These are phyloP conservation scores for Aureobasidium lini DNA, from an alignment of 2,329 filamentous ascomycete genomes.

Conservation along the genomic window DNA sequence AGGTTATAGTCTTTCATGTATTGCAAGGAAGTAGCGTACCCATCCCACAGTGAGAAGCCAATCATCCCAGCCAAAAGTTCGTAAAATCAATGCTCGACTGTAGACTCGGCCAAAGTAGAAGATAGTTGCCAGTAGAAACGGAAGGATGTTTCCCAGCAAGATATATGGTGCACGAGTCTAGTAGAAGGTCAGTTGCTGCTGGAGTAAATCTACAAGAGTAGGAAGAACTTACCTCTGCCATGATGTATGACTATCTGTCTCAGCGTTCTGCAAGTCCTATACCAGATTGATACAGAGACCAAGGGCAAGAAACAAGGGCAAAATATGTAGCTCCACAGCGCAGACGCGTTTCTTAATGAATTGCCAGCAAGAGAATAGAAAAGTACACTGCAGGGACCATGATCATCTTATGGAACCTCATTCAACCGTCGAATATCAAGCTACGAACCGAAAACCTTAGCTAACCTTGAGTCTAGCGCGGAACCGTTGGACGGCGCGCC, in stretches of 20 bases:
- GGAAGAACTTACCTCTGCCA: background rate
- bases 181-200: background rate
- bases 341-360: background rate
- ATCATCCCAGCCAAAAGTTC: constrained; percentile 5
- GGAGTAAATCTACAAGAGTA: background rate
- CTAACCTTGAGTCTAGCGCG: background rate
- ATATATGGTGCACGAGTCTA: constrained; percentile 2
- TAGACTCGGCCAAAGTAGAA: constrained; percentile 2
- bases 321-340: background rate
- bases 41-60: background rate
- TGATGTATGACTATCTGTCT: background rate
- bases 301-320: background rate
- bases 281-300: background rate
- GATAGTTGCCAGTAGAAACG: background rate
- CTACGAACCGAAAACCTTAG: background rate
- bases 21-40: background rate
- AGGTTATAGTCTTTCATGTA: background rate
- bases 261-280: background rate
- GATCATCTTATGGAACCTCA: background rate
- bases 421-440: background rate
- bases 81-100: background rate
- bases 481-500: background rate
- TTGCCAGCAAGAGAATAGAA: background rate
- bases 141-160: constrained; percentile 8
- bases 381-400: background rate